phyloP scores from a whole-genome alignment of 176 grass and related monocot genomes.

The Pharus latifolius region DNA sequence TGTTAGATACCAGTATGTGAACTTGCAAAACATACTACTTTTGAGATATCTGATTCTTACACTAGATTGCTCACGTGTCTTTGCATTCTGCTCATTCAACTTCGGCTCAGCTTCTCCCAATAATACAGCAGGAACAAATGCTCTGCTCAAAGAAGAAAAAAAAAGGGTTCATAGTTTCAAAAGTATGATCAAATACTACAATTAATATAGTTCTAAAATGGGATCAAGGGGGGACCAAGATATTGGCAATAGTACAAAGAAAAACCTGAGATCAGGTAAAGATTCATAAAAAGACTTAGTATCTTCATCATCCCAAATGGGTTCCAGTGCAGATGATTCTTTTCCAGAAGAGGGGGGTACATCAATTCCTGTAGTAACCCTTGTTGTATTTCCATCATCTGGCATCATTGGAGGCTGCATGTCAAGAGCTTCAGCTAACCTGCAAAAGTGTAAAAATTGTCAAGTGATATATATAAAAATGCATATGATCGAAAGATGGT shows the following conservation, averaged over 20 bases:
- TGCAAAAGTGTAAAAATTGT: slow-evolving; percentile 20
- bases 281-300: slow-evolving; percentile 97
- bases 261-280: slow-evolving; percentile 93
- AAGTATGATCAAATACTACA: slow-evolving; percentile 4
- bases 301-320: slow-evolving; percentile 98
- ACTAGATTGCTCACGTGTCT: slow-evolving; percentile 64
- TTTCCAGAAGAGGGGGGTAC: slow-evolving; percentile 47
- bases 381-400: slow-evolving; percentile 87
- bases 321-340: slow-evolving; percentile 69
- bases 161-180: slow-evolving; percentile 1
- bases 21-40: neutral
- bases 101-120: slow-evolving; percentile 87
- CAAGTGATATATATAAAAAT: neutral
- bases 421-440: slow-evolving; percentile 94
- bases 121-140: slow-evolving; percentile 96
- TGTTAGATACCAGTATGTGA: neutral
- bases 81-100: slow-evolving; percentile 62
- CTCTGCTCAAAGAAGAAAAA: slow-evolving; percentile 47
- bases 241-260: slow-evolving; percentile 7
- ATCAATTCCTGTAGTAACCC: slow-evolving; percentile 77
- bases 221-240: neutral
- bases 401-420: slow-evolving; percentile 95
- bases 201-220: slow-evolving; percentile 9
- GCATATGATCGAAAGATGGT: neutral
- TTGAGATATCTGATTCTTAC: slow-evolving; percentile 53